Evolutionary conservation across 345 rosid species (phyloP).

Genomic region (Aegle marmelos): DNA sequence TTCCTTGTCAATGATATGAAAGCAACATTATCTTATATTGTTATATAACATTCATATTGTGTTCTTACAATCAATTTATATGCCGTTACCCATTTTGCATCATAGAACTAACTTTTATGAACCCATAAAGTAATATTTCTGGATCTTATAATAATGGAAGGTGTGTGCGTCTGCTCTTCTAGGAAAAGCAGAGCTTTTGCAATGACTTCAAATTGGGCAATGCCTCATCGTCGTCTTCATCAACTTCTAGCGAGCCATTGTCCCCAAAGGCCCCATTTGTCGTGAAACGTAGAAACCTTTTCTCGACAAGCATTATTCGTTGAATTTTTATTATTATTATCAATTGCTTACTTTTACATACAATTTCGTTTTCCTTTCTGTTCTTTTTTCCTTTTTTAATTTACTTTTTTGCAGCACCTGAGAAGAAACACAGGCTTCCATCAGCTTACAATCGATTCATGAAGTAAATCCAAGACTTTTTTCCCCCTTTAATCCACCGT

Average conservation of each 20-base stretch:
- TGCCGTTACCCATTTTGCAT: background rate
- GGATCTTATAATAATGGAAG: background rate
- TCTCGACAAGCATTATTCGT: background rate
- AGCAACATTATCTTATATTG: background rate
- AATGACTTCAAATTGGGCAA: slow-evolving; percentile 60
- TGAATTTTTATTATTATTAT: too few species aligned
- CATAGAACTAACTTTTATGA: background rate
- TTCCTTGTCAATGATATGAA: background rate
- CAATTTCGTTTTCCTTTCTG: background rate
- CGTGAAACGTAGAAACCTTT: slow-evolving; percentile 62
- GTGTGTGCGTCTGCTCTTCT: background rate
- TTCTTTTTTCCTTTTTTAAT: background rate
- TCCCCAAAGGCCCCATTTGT: slow-evolving; percentile 87
- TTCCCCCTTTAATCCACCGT: background rate
- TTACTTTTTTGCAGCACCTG: slow-evolving; percentile 61
- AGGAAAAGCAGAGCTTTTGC: slow-evolving; percentile 62
- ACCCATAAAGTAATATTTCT: background rate
- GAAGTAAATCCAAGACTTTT: slow-evolving; percentile 52
- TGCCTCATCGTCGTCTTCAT: slow-evolving; percentile 68
- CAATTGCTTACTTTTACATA: background rate
- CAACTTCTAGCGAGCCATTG: slow-evolving; percentile 67
- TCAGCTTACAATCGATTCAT: slow-evolving; percentile 98
- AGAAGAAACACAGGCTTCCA: slow-evolving; percentile 99
- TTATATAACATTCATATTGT: background rate
- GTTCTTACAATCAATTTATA: background rate